Conservation (phyloP, 176 grass and related monocot species). For the Cocos nucifera region DNA sequence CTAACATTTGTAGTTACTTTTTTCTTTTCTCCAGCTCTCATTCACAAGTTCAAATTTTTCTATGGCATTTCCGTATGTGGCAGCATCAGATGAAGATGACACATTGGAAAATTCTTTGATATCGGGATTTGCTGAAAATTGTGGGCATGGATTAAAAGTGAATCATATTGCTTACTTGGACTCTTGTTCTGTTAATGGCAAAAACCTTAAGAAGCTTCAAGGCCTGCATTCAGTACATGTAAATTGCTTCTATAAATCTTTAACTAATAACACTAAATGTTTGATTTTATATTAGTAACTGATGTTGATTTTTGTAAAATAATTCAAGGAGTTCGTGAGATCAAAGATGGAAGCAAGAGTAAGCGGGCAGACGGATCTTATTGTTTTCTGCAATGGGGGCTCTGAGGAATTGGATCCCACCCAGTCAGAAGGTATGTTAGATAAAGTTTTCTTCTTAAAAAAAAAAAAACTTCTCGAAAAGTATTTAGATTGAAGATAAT, state of each 20-base stretch:
- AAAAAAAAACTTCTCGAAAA: constrained; percentile 18
- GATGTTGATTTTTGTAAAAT: background rate
- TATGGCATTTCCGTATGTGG: constrained; percentile 82
- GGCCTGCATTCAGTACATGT: constrained; percentile 54
- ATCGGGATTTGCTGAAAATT: constrained; percentile 61
- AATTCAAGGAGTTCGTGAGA: constrained; percentile 43
- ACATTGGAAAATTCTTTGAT: constrained; percentile 69
- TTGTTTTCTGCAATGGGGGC: constrained; percentile 55
- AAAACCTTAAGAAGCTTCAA: constrained; percentile 43
- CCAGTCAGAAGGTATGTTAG: constrained; percentile 62
- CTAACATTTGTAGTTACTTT: no score
- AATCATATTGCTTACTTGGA: constrained; percentile 44
- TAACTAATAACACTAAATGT: no score
- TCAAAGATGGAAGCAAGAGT: constrained; percentile 26
- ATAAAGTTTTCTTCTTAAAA: no score
- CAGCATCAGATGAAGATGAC: constrained; percentile 42
- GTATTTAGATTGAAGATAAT: constrained; percentile 25
- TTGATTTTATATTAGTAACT: no score
- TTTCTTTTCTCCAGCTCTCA: constrained; percentile 29
- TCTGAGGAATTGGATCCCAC: constrained; percentile 29
- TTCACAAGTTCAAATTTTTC: constrained; percentile 77
- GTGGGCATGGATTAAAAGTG: constrained; percentile 39
- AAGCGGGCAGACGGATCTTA: constrained; percentile 41
- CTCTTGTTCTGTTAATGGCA: constrained; percentile 27
- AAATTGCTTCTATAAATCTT: constrained; percentile 9